These are phyloP conservation scores for Penicillium sp. DNA, from an alignment of 2,329 filamentous ascomycete genomes.

Conservation along the genomic window DNA sequence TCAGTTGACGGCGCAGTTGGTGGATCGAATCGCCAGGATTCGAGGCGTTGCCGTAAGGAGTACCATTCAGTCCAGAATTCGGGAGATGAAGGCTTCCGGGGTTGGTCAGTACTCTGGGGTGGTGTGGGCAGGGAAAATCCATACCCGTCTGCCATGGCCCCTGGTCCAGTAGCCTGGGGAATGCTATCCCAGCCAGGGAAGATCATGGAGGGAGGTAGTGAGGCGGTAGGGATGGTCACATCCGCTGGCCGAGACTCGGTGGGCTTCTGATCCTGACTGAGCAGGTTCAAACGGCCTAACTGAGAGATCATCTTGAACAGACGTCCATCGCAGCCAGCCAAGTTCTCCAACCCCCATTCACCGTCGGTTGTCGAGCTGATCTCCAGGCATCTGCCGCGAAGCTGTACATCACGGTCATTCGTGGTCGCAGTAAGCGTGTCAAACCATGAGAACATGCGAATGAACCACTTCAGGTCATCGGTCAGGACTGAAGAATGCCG, in stretches of 20 bases:
- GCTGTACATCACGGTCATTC: constrained; percentile 83
- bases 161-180: constrained; percentile 26
- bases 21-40: constrained; percentile 71
- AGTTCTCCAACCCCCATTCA: constrained; percentile 72
- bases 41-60: constrained; percentile 68
- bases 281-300: constrained; percentile 75
- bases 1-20: constrained; percentile 50
- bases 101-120: constrained; percentile 18
- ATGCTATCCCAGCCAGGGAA: constrained; percentile 24
- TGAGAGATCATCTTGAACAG: constrained; percentile 82
- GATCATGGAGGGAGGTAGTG: constrained; percentile 35
- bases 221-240: constrained; percentile 23
- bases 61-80: constrained; percentile 85
- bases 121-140: constrained; percentile 33
- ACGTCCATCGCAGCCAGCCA: constrained; percentile 79
- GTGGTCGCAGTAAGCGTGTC: constrained; percentile 88
- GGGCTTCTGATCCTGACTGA: constrained; percentile 62
- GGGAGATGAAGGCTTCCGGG: constrained; percentile 22
- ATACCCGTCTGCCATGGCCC: constrained; percentile 35
- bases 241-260: constrained; percentile 25
- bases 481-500: constrained; percentile 58
- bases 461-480: constrained; percentile 72
- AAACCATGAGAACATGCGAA: constrained; percentile 89
- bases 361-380: constrained; percentile 61
- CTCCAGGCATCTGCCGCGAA: constrained; percentile 60